Evolutionary conservation across 257 asterid genomes (phyloP), one percentile per base, ranked within the genome.

Genomic region (Catharanthus roseus): DNA sequence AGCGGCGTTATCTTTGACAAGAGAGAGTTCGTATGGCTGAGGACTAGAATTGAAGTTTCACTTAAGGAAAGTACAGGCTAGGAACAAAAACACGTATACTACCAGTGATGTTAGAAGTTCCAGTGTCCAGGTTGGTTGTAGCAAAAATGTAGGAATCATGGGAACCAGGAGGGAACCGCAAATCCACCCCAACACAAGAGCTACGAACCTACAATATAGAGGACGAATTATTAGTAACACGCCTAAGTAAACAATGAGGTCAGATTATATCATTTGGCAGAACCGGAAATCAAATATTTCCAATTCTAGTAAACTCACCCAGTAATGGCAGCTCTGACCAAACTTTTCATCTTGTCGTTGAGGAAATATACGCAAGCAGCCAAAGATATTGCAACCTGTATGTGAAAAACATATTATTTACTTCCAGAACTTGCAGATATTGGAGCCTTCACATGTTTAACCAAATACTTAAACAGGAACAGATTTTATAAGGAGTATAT

Each of bases 281-380:
- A 39, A 29, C 47, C n/a, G 72, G 55, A 36, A 15, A 8, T 64
- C 6, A 73, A 58, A 28, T 55, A 28, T 62, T 72, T 36, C 41
- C 61, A 38, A 18, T 41, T 44, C 68, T 29, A 5, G 66, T 54
- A 29, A 78, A 70, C 96, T 82, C 73, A 91, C 99, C 97, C 99
- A 11, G 91, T 89, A 76, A 88, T 76, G 72, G 89, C 80, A 75
- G 97, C 90, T 85, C 99, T 85, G 78, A 83, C 77, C 78, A 95
- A 42, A 82, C 88, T 95, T 80, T 95, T 89, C 82, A 83, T 91
- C 86, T 95, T 95, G 90, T 91, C 99, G 73, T 91, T 88, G 66
- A 93, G 93, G 88, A 91, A 95, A 85, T 88, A 95, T 76, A 95
- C 81, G 90, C 97, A 95, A 69, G 96, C 99, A 68, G 84, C 96